Evolutionary conservation across 495 filamentous ascomycete species (phyloP).

Genomic region (Lepidopterella palustris): DNA sequence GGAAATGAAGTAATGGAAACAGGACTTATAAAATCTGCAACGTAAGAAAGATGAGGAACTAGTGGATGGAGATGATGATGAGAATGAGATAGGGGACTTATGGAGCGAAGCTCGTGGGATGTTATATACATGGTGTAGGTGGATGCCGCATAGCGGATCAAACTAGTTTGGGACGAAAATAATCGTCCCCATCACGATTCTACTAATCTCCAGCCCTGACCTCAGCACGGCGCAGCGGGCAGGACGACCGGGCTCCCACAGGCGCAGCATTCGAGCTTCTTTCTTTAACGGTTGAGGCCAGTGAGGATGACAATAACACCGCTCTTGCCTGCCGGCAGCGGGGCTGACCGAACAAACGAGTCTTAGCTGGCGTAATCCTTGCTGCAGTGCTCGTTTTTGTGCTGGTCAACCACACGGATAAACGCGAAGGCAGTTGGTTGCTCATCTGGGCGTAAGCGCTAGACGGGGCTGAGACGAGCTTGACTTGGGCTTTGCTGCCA

Average conservation of each 20-base stretch:
- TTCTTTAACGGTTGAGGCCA: neutral
- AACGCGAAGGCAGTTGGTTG: neutral
- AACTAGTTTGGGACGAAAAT: too few species aligned
- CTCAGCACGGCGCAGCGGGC: too few species aligned
- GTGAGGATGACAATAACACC: neutral
- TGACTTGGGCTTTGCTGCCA: too few species aligned
- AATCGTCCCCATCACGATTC: too few species aligned
- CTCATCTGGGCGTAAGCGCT: too few species aligned
- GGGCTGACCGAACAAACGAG: neutral
- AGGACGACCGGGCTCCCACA: neutral
- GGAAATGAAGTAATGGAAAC: neutral
- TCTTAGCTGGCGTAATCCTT: neutral
- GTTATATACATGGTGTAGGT: neutral
- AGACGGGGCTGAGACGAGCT: neutral
- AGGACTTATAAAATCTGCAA: neutral
- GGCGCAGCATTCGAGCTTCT: neutral
- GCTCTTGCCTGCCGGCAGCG: neutral
- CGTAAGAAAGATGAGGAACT: neutral
- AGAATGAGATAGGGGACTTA: neutral
- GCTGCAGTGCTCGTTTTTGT: neutral
- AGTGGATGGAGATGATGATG: neutral
- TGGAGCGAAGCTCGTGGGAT: neutral
- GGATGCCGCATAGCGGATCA: too few species aligned
- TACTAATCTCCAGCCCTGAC: too few species aligned
- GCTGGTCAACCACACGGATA: neutral